Evolutionary conservation across 140 eudicot species (phyloP), one percentile per base, ranked within the genome.

Genomic region (Stevia rebaudiana): DNA sequence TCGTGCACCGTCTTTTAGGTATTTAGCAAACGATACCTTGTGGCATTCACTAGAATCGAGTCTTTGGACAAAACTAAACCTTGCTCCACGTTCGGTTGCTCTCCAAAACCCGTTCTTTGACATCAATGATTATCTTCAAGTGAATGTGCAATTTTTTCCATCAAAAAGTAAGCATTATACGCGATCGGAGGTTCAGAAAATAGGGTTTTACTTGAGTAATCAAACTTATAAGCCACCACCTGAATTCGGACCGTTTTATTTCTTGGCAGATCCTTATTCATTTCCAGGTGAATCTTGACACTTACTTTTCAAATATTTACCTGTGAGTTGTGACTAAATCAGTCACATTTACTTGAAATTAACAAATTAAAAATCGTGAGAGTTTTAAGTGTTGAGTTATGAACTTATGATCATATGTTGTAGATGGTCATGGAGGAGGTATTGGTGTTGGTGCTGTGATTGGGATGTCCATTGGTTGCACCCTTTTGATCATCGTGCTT

Each of bases 151-250:
- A 12, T 85, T 92, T 8, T 92, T 92, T 59, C 96, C 98, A 47
- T 75, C 89, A 15, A 54, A 73, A 40, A 74, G 55, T 37, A 79
- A 83, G 78, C 76, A 83, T 72, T 92, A 88, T 60, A 79, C 78
- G 42, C 62, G 96, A 63, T 16, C 84, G 2, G 84, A 79, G 72
- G 82, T 92, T 48, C 89, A 80, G 77, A 81, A 77, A 71, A 51
- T 92, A 73, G 98, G 98, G 5, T 85, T 85, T 81, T 74, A 39
- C 65, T 72, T 92, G 59, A 87, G 86, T 62, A 92, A 85, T 65
- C 98, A 92, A 51, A 83, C 88, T 18, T 88, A 85, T 72, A 92
- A 92, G 75, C 98, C 98, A 22, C 96, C 98, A 39, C 43, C 60
- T 8, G 87, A 51, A 41, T 88, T 92, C 49, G 98, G 98, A 16